Evolutionary conservation across 2,329 filamentous ascomycete genomes (phyloP).

Genomic region (Ophiostoma himal-ulmi): DNA sequence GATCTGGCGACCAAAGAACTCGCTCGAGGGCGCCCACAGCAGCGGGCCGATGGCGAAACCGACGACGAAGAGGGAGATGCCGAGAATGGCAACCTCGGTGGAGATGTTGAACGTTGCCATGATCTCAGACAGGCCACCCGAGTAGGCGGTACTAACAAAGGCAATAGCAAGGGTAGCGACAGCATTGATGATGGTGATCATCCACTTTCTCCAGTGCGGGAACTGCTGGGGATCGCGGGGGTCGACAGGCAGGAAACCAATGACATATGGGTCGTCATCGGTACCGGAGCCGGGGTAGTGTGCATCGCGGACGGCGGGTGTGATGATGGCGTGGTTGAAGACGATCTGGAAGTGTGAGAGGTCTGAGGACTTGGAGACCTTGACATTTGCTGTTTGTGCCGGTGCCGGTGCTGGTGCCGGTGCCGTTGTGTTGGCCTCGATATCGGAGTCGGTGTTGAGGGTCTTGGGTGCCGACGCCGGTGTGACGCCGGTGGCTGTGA

Average conservation of each 20-base stretch:
- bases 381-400: constrained; percentile 17
- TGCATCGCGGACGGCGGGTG: constrained; percentile 49
- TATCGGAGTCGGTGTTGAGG: constrained; percentile 13
- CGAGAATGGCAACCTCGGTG: constrained; percentile 51
- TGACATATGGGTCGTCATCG: constrained; percentile 58
- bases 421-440: constrained; percentile 15
- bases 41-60: constrained; percentile 53
- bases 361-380: not conserved
- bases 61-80: constrained; percentile 56
- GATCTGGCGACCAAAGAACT: constrained; percentile 54
- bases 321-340: constrained; percentile 53
- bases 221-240: constrained; percentile 62
- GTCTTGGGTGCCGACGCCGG: not conserved
- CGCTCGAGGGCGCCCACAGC: constrained; percentile 54
- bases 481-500: constrained; percentile 12
- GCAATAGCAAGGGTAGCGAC: constrained; percentile 63
- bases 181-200: constrained; percentile 56
- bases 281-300: constrained; percentile 58
- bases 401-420: constrained; percentile 21
- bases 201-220: constrained; percentile 55
- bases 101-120: constrained; percentile 49
- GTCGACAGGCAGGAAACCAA: constrained; percentile 60
- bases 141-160: constrained; percentile 64
- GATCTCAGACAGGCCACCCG: constrained; percentile 51
- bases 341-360: constrained; percentile 49